Evolutionary conservation across 768 basidiomycete genomes (phyloP).

Genomic region (Lactarius sp.): DNA sequence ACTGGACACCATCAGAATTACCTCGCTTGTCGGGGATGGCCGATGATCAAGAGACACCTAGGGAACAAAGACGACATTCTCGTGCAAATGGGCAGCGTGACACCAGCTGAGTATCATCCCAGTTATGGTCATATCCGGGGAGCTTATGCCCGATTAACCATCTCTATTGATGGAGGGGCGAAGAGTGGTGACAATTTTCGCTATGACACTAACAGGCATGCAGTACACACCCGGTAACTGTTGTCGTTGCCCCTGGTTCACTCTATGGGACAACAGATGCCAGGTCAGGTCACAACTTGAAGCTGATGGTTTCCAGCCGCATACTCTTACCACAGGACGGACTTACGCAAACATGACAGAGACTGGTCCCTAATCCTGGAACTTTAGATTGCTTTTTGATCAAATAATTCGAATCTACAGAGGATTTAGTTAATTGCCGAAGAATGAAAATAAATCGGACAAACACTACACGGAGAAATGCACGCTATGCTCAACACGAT

Average conservation of each 20-base stretch:
- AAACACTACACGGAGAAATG: constrained; percentile 42
- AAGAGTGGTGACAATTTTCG: constrained; percentile 50
- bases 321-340: background rate
- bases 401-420: constrained; percentile 64
- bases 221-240: constrained; percentile 59
- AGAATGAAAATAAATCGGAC: background rate
- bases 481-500: constrained; percentile 34
- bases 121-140: constrained; percentile 43
- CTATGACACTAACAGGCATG: constrained; percentile 52
- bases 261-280: constrained; percentile 4
- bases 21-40: constrained; percentile 43
- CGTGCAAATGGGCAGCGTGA: too few species aligned
- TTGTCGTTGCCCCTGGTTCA: constrained; percentile 54
- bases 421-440: background rate
- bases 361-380: constrained; percentile 37
- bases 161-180: constrained; percentile 53
- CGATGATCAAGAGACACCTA: too few species aligned
- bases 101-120: too few species aligned
- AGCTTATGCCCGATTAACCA: constrained; percentile 39
- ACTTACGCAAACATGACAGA: constrained; percentile 55
- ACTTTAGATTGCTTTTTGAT: constrained; percentile 62
- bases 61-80: too few species aligned
- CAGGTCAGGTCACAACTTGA: too few species aligned
- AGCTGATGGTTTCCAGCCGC: background rate
- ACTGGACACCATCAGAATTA: constrained; percentile 60